Evolutionary conservation across 2,329 filamentous ascomycete genomes (phyloP).

Genomic region (Teratosphaeria gauchensis): DNA sequence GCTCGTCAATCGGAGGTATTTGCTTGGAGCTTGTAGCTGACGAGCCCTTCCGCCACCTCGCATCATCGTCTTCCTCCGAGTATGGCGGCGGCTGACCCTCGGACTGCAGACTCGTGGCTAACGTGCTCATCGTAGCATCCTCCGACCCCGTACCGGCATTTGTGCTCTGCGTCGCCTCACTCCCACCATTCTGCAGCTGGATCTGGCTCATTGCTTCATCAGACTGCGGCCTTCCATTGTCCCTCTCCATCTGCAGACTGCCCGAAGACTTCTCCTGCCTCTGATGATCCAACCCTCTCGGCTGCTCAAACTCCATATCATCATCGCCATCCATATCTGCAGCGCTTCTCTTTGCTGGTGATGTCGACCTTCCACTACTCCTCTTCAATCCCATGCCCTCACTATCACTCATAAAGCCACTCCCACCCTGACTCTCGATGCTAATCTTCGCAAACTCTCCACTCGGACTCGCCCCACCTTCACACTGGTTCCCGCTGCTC

Average conservation of each 20-base stretch:
- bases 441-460: slow-evolving; percentile 19
- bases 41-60: slow-evolving; percentile 1
- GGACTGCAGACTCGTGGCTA: slow-evolving; percentile 14
- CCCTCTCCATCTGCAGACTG: slow-evolving; percentile 7
- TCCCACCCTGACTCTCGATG: slow-evolving; percentile 12
- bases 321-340: slow-evolving; percentile 41
- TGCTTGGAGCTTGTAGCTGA: slow-evolving; percentile 15
- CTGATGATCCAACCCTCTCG: slow-evolving; percentile 11
- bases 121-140: slow-evolving; percentile 10
- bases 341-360: slow-evolving; percentile 47
- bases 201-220: slow-evolving; percentile 11
- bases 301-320: slow-evolving; percentile 14
- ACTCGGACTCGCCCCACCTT: slow-evolving; percentile 22
- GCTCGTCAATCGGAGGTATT: slow-evolving; percentile 43
- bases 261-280: slow-evolving; percentile 5
- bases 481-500: slow-evolving; percentile 10
- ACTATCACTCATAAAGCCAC: slow-evolving; percentile 11
- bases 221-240: slow-evolving; percentile 5
- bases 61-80: slow-evolving; percentile 18
- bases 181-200: slow-evolving; percentile 7
- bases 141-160: slow-evolving; percentile 5
- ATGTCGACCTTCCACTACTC: slow-evolving; percentile 34
- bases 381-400: slow-evolving; percentile 4
- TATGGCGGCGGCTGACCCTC: slow-evolving; percentile 12
- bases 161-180: slow-evolving; percentile 7